Base-by-base conservation (phyloP, 164 flowering plant genomes). In the Annona squamosa region DNA sequence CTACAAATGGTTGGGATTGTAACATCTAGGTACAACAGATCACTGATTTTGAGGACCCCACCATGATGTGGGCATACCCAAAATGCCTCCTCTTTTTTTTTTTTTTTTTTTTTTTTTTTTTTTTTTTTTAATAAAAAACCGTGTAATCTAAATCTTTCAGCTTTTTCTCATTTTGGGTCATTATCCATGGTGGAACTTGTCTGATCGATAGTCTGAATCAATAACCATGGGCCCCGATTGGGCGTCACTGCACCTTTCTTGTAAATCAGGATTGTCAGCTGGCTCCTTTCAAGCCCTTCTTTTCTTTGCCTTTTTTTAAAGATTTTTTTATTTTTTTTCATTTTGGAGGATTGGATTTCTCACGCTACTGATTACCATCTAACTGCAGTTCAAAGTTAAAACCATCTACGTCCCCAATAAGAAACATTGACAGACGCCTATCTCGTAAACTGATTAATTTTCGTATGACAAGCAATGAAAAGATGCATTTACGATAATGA, bases 361-460 rank as follows among this genome's bases (percentile, higher is more conserved):
- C 17, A 1, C 0, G 17, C 13, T 9, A 52, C 13, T 52, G 59
- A 52, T 16, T 52, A 52, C 37, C 37, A 26, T 26, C 37, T 26
- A 26, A 26, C 37, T 9, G 68, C 18, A 9, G 46, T 5, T 43
- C 42, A 66, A 66, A 66, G 13, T 17, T 44, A 5, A 0, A 66
- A 66, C 44, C 18, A 47, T 68, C 70, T n/a, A 3, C 46, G n/a
- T 46, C 70, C 18, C 10, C 46, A 68, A 46, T 18, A 46, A 68
- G 65, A 63, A 5, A 68, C 70, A 66, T 66, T 66, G 68, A 66
- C 37, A 43, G 69, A 13, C 57, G 46, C 2, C 46, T 41, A 46
- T 68, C 57, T 68, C 56, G 46, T n/a, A n/a, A 68, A n/a, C 41
- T 17, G 70, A 37, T 47, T 46, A 42, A 3, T 46, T 68, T 46